phyloP scores from a whole-genome alignment of 164 flowering plant species.

The Paratinospora sagittata region DNA sequence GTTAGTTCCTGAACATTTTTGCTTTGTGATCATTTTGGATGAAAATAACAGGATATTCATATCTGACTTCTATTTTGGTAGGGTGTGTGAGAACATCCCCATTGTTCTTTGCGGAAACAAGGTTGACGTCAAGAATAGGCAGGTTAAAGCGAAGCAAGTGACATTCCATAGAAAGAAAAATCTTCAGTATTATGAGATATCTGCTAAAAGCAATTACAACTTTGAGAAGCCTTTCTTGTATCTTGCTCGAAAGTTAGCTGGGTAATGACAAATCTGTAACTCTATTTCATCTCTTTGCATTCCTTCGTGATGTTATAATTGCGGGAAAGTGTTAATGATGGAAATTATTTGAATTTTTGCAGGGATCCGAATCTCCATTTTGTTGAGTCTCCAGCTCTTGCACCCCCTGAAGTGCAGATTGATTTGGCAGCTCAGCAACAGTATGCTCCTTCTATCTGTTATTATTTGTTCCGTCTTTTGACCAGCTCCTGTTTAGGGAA shows the following conservation, averaged over 20 bases:
- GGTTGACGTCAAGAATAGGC: conserved; percentile 67
- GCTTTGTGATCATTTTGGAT: neutral
- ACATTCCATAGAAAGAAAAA: conserved; percentile 70
- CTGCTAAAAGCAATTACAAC: conserved; percentile 65
- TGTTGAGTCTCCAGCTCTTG: conserved; percentile 24
- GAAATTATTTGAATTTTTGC: neutral
- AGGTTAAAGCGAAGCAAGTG: conserved; percentile 65
- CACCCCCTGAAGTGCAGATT: conserved; percentile 28
- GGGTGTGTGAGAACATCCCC: conserved; percentile 67
- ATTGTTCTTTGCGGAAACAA: conserved; percentile 72
- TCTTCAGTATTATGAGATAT: conserved; percentile 63
- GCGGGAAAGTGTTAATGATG: neutral
- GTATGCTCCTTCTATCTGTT: conserved; percentile 11
- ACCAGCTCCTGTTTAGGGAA: too few relatives aligned
- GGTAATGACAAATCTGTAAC: conserved; percentile 24
- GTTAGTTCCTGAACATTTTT: neutral
- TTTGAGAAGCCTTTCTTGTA: conserved; percentile 67
- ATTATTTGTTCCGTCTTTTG: too few relatives aligned
- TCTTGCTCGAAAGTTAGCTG: conserved; percentile 64
- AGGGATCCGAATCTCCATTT: conserved; percentile 30
- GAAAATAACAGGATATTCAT: neutral
- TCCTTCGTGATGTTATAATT: too few relatives aligned
- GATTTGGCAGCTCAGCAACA: conserved; percentile 20
- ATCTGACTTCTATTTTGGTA: conserved; percentile 6
- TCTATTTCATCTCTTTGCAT: neutral